Conservation (phyloP, 2,329 filamentous ascomycete species). For the Beauveria australis region DNA sequence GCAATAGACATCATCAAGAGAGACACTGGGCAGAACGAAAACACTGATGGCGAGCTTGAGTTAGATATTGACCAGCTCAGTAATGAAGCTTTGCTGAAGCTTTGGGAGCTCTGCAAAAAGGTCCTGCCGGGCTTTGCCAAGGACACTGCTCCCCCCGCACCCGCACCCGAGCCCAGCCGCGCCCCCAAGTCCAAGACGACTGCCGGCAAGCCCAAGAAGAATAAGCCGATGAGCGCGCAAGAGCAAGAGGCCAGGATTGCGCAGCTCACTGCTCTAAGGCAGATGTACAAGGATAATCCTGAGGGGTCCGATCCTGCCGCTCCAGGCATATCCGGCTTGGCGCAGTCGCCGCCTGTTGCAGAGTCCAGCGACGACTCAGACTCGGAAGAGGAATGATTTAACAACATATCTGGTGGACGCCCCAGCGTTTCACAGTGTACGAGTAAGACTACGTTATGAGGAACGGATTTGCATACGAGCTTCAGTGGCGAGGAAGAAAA, state of each 20-base stretch:
- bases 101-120: constrained; percentile 39
- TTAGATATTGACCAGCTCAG: constrained; percentile 52
- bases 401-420: background rate
- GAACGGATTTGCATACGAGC: constrained; percentile 8
- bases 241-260: constrained; percentile 61
- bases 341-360: constrained; percentile 20
- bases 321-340: constrained; percentile 16
- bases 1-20: constrained; percentile 86
- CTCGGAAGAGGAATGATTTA: constrained; percentile 36
- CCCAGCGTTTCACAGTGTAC: constrained; percentile 2
- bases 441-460: constrained; percentile 10
- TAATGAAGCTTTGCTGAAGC: constrained; percentile 44
- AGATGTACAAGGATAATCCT: constrained; percentile 28
- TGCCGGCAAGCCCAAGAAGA: constrained; percentile 55
- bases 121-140: constrained; percentile 33
- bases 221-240: constrained; percentile 65
- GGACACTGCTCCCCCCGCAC: constrained; percentile 19
- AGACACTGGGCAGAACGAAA: constrained; percentile 67
- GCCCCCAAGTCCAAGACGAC: constrained; percentile 22
- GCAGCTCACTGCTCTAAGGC: constrained; percentile 47
- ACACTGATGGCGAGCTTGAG: constrained; percentile 51
- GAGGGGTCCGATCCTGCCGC: constrained; percentile 22
- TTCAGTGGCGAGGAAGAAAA: background rate
- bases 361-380: constrained; percentile 38
- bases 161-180: constrained; percentile 24